These are phyloP conservation scores for Syncephalis plumigaleata DNA, from an alignment of 371 early-diverging fungal species.

Conservation along the genomic window DNA sequence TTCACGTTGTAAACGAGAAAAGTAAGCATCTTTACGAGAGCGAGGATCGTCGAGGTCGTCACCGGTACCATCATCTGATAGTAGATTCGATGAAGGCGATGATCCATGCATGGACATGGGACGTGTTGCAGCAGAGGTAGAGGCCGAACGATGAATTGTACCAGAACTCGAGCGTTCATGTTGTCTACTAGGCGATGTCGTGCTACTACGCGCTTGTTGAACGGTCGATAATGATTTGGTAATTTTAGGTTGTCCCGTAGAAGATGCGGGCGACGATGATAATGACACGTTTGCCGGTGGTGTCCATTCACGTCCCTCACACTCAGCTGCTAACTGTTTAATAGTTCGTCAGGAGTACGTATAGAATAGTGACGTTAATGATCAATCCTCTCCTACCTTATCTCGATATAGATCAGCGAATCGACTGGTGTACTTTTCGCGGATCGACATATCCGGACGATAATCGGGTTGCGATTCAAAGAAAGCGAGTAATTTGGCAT, in stretches of 20 bases:
- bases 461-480: slow-evolving; percentile 77
- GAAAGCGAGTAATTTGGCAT: slow-evolving; percentile 71
- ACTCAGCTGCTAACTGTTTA: slow-evolving; percentile 17
- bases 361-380: background rate
- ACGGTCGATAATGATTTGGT: slow-evolving; percentile 1
- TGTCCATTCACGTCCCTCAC: slow-evolving; percentile 40
- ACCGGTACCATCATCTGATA: slow-evolving; percentile 16
- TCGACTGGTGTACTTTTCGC: slow-evolving; percentile 68
- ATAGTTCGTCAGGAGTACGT: background rate
- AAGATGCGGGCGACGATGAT: too few relatives aligned
- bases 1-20: slow-evolving; percentile 32
- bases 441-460: slow-evolving; percentile 52
- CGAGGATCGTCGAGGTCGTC: too few relatives aligned
- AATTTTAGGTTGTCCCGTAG: slow-evolving; percentile 12
- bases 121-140: background rate
- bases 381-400: slow-evolving; percentile 30
- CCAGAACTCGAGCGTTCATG: background rate
- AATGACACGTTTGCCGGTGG: slow-evolving; percentile 11
- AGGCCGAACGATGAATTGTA: background rate
- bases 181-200: background rate
- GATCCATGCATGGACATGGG: background rate
- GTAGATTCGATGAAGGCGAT: background rate
- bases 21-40: slow-evolving; percentile 43
- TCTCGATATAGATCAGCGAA: slow-evolving; percentile 81
- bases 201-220: slow-evolving; percentile 7